phyloP scores from a whole-genome alignment of 2,329 filamentous ascomycete species.

The Fusarium sublunatum region DNA sequence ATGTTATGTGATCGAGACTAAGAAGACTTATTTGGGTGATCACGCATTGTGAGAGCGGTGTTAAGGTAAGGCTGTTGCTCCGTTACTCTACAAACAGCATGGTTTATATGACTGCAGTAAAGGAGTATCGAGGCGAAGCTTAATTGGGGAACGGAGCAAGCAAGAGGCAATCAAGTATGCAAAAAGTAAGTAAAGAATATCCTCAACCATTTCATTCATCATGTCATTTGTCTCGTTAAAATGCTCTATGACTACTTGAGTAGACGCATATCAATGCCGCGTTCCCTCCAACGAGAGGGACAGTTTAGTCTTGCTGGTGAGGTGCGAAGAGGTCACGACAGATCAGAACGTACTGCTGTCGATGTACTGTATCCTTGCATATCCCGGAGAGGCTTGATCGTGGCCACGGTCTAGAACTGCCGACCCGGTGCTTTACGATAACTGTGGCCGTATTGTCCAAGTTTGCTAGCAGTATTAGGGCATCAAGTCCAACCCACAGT shows the following conservation, averaged over 20 bases:
- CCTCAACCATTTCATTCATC: conserved; percentile 4
- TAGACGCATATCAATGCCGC: background rate
- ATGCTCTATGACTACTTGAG: background rate
- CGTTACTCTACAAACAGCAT: too few relatives aligned
- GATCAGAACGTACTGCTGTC: background rate
- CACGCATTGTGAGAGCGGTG: too few relatives aligned
- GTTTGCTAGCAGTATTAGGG: background rate
- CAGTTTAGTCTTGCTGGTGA: background rate
- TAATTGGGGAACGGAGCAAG: too few relatives aligned
- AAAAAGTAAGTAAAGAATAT: background rate
- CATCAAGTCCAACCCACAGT: background rate
- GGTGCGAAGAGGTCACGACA: background rate
- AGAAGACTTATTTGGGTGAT: too few relatives aligned
- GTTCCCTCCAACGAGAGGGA: background rate
- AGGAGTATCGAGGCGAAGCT: too few relatives aligned
- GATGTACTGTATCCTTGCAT: background rate
- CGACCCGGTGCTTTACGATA: background rate
- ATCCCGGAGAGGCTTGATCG: background rate
- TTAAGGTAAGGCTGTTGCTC: too few relatives aligned
- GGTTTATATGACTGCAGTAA: too few relatives aligned
- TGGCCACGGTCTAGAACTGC: background rate
- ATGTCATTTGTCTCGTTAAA: conserved; percentile 27
- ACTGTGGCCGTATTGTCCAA: background rate
- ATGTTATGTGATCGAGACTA: too few relatives aligned
- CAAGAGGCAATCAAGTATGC: background rate